These are phyloP conservation scores for Quercus gilva DNA, from an alignment of 306 rosid genomes.

Conservation along the genomic window DNA sequence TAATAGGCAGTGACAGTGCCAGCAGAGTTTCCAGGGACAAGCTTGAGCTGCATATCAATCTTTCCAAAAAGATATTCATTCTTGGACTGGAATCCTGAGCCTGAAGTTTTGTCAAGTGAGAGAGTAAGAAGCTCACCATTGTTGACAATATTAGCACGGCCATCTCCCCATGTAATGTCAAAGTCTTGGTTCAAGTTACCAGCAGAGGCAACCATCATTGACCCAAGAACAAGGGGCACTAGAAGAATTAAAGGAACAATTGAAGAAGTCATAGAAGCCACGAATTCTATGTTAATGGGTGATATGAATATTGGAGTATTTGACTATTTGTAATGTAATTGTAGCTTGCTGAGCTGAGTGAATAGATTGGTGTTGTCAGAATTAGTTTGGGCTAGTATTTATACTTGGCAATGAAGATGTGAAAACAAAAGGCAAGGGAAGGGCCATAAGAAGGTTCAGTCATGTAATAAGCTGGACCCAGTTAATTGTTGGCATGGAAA, in stretches of 20 bases:
- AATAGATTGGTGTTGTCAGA: neutral
- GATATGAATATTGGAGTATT: neutral
- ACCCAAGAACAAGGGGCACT: conserved; percentile 16
- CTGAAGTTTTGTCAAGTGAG: conserved; percentile 53
- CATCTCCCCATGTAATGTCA: conserved; percentile 68
- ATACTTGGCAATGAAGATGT: neutral
- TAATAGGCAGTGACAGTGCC: conserved; percentile 87
- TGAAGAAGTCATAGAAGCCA: conserved; percentile 25
- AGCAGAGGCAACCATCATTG: conserved; percentile 28
- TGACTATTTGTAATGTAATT: neutral
- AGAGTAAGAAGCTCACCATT: conserved; percentile 57
- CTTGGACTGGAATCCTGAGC: conserved; percentile 71
- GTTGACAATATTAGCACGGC: conserved; percentile 58
- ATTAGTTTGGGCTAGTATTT: neutral
- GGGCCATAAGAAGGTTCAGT: neutral
- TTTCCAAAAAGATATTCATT: conserved; percentile 59
- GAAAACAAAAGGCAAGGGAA: neutral
- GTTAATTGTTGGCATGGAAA: neutral
- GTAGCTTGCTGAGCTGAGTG: neutral
- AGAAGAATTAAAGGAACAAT: neutral
- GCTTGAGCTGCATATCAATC: conserved; percentile 78
- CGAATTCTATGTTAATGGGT: neutral
- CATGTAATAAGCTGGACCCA: neutral
- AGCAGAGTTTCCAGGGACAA: conserved; percentile 70
- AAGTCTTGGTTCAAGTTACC: conserved; percentile 48